Evolutionary conservation across 2,329 filamentous ascomycete genomes (phyloP), one percentile per base, ranked within the genome.

Genomic region (Alternaria solani): DNA sequence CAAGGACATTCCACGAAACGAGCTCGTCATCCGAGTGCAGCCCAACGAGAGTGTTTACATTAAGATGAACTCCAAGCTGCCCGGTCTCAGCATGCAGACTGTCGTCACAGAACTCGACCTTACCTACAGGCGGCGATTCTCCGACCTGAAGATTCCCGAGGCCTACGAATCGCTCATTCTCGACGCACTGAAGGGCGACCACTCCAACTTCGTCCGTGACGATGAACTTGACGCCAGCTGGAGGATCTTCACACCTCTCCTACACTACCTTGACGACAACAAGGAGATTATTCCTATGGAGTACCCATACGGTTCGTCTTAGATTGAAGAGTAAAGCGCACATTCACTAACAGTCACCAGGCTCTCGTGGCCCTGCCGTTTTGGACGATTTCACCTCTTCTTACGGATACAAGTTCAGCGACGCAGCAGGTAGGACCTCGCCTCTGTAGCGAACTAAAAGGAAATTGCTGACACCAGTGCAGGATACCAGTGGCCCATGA

Each of bases 41-140:
- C 95, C 95, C 73, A 99, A 99, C 84, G 95, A 99, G 87, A 96
- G 92, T 78, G 94, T 99, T 70, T 99, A 99, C 84, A 96, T 98
- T 82, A 99, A 99, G 89, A 99, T 99, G 95, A 99, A 99, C 90
- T 98, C 94, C 30, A 99, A 99, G 87, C 86, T 99, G 61, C 96
- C 95, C 20, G 95, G 95, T 74, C 86, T 99, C 74, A 98, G 93
- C 85, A 99, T 98, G 94, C 95, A 99, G 86, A 99, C 95, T 12
- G 95, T 98, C 39, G 92, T 97, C 72, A 99, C 95, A 62, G 95
- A 99, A 84, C 91, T 99, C 62, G 95, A 99, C 78, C 88, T 99
- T 70, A 99, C 96, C 66, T 99, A 99, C 86, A 89, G 96, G 78
- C 90, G 95, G 81, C 91, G 96, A 71, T 99, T 99, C 89, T 98